Conservation (phyloP, 768 basidiomycete genomes). For the Kwoniella sp. region DNA sequence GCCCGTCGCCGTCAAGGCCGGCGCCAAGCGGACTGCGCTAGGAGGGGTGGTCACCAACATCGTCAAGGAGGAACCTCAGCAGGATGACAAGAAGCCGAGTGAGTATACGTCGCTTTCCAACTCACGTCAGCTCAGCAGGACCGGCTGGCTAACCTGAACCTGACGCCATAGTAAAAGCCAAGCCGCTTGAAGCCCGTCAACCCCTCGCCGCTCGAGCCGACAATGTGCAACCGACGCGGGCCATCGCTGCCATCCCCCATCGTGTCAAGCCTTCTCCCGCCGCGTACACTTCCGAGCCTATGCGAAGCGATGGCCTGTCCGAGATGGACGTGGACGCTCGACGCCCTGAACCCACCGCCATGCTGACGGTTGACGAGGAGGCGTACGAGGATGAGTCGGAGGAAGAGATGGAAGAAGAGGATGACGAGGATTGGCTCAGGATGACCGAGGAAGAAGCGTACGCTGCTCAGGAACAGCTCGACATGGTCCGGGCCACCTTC, state of each 20-base stretch:
- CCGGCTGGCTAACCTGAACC: background rate
- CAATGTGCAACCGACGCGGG: conserved; percentile 26
- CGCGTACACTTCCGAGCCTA: conserved; percentile 20
- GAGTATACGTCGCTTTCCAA: conserved; percentile 6
- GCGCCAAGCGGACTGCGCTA: conserved; percentile 65
- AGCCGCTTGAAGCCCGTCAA: conserved; percentile 24
- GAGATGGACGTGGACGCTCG: conserved; percentile 42
- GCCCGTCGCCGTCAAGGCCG: conserved; percentile 57
- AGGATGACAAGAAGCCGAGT: conserved; percentile 38
- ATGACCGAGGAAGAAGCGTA: conserved; percentile 46
- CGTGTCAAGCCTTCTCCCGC: conserved; percentile 26
- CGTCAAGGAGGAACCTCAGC: conserved; percentile 50
- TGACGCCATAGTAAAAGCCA: conserved; percentile 10
- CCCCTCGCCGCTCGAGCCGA: conserved; percentile 30
- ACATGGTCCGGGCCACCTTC: conserved; percentile 61
- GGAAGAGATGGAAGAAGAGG: conserved; percentile 47
- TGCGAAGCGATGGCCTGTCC: conserved; percentile 21
- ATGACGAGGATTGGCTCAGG: conserved; percentile 52
- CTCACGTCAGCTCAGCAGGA: background rate
- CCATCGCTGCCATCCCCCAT: conserved; percentile 38
- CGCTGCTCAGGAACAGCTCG: conserved; percentile 55
- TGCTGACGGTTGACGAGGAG: conserved; percentile 56
- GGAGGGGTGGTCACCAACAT: conserved; percentile 75
- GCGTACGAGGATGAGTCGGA: conserved; percentile 46
- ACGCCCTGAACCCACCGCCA: conserved; percentile 61